A percentile compares a stretch with the other conserved stretches of the same genome.
Evolutionary conservation across 345 rosid genomes (phyloP).

Genomic region (Clausena lansium): DNA sequence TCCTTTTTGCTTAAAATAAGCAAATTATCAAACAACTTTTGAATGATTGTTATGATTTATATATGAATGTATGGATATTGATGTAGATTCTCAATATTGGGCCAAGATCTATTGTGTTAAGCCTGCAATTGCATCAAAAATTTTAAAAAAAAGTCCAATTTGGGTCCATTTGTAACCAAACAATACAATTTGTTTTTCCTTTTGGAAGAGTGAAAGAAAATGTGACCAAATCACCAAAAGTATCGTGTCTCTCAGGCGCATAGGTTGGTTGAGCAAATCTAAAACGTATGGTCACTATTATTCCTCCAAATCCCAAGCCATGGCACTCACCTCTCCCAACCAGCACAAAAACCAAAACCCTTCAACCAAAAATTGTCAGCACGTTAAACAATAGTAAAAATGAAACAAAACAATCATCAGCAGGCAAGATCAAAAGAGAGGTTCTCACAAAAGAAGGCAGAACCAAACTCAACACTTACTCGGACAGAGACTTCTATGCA

Average conservation of each 20-base stretch:
- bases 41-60: too few species aligned
- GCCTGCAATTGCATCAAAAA: not conserved
- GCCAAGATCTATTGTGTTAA: not conserved
- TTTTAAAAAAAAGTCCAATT: not conserved
- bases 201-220: not conserved
- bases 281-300: slow-evolving; percentile 23
- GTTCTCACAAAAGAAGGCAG: slow-evolving; percentile 69
- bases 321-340: slow-evolving; percentile 21
- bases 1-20: not conserved
- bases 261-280: not conserved
- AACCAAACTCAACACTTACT: slow-evolving; percentile 50
- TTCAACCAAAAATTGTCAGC: slow-evolving; percentile 27
- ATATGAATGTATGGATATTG: not conserved
- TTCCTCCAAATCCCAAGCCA: slow-evolving; percentile 26
- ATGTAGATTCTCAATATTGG: not conserved
- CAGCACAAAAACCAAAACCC: slow-evolving; percentile 15
- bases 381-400: slow-evolving; percentile 34
- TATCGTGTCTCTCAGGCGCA: not conserved
- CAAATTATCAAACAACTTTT: not conserved
- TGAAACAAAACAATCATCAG: slow-evolving; percentile 37
- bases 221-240: not conserved
- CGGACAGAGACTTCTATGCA: slow-evolving; percentile 72
- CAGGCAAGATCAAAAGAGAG: slow-evolving; percentile 63
- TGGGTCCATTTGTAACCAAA: not conserved
- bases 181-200: not conserved